Evolutionary conservation across 352 stramenopile species (phyloP).

Genomic region (Globisporangium yorkense): DNA sequence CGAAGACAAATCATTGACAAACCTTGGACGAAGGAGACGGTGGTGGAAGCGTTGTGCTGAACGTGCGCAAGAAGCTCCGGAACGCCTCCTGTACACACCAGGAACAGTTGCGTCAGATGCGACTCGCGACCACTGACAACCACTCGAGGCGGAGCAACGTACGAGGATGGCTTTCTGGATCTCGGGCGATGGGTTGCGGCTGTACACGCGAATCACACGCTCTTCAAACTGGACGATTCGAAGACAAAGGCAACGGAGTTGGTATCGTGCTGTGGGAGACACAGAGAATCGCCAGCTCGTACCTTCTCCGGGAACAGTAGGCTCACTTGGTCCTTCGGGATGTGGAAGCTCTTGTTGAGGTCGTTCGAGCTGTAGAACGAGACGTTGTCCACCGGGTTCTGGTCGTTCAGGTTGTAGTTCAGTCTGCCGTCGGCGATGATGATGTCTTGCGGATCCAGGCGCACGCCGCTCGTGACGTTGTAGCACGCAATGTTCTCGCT

Average conservation of each 20-base stretch:
- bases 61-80: slow-evolving; percentile 49
- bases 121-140: no score
- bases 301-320: slow-evolving; percentile 81
- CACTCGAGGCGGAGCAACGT: slow-evolving; percentile 2
- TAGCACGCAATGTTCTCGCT: slow-evolving; percentile 55
- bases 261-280: not conserved
- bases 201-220: slow-evolving; percentile 75
- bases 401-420: slow-evolving; percentile 83
- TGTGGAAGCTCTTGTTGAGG: slow-evolving; percentile 59
- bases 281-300: not conserved
- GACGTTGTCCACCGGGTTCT: slow-evolving; percentile 80
- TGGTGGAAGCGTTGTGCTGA: slow-evolving; percentile 53
- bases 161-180: slow-evolving; percentile 62
- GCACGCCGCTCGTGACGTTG: slow-evolving; percentile 31
- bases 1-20: not conserved
- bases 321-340: slow-evolving; percentile 75
- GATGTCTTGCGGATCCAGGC: slow-evolving; percentile 64
- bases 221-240: slow-evolving; percentile 60
- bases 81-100: slow-evolving; percentile 39
- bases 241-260: not conserved
- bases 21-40: slow-evolving; percentile 75
- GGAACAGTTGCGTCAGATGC: not conserved
- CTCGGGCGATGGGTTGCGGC: slow-evolving; percentile 37
- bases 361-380: slow-evolving; percentile 79
- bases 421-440: slow-evolving; percentile 73